Base-by-base conservation (phyloP, 1,284 basidiomycete genomes). In the Malassezia furfur region DNA sequence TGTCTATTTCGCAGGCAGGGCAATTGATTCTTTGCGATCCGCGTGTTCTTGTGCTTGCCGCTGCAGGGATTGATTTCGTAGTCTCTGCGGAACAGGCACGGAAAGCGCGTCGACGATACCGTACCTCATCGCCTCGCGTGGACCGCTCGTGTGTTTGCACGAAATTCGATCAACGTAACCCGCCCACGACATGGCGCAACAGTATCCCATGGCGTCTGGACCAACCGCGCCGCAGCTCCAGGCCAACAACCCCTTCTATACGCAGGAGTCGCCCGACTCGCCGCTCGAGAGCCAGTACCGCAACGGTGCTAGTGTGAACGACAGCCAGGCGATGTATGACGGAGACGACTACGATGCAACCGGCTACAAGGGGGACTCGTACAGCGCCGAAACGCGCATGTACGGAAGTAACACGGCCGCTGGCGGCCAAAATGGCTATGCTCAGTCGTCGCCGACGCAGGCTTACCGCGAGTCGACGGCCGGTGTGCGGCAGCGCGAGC, bases 401-500 rank as follows among this genome's bases (percentile, higher is more conserved):
- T 49, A 49, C 37, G 36, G 22, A 15, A 40, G 25, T 19, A 25
- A 25, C 15, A 10, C 21, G 11, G 39, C 15, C n/a, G 34, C 19
- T 1, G 38, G 38, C 28, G 21, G 10, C 3, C 17, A 30, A n/a
- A n/a, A 19, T 9, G 22, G 14, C 19, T 34, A 22, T 10, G 11
- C 8, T 2, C 41, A n/a, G n/a, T 15, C 22, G 14, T 40, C 48
- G 47, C 32, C 47, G 21, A 28, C 47, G 35, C 9, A 19, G 10
- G 21, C 52, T 17, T 62, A 61, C 56, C 60, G 54, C 5, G 58
- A 55, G 15, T 50, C 54, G 15, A 50, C 47, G 7, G 48, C 48
- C 14, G 22, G 32, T 51, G 57, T 52, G 53, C 65, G 70, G 14
- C 71, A 72, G 63, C 64, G 71, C 44, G 89, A 93, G 66, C 82